Percentiles rank a stretch among this genome's conserved stretches.
Evolutionary conservation across 2,329 filamentous ascomycete genomes (phyloP).

Genomic region (Arthrobotrys megalospora): DNA sequence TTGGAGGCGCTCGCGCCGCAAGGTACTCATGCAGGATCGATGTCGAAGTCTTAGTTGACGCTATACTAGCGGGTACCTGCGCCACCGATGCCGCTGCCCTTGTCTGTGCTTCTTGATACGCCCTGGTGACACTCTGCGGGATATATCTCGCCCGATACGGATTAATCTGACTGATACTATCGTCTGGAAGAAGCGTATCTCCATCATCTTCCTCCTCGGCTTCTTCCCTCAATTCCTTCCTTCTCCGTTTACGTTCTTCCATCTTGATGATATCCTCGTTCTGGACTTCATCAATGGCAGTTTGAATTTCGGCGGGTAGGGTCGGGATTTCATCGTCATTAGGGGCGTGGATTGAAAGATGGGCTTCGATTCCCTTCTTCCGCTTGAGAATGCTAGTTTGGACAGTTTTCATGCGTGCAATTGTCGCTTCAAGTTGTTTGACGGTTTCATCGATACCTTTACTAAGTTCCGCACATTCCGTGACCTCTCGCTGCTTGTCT

Average conservation of each 20-base stretch:
- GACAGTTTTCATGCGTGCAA: conserved; percentile 46
- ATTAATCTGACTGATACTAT: conserved; percentile 58
- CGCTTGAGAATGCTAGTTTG: conserved; percentile 51
- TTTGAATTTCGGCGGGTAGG: conserved; percentile 49
- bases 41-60: conserved; percentile 51
- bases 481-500: conserved; percentile 54
- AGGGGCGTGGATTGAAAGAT: conserved; percentile 43
- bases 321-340: conserved; percentile 47
- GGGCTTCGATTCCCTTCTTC: conserved; percentile 46
- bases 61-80: conserved; percentile 42
- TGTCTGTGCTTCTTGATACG: conserved; percentile 53
- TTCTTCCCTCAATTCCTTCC: conserved; percentile 48
- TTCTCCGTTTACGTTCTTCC: conserved; percentile 49
- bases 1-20: conserved; percentile 41
- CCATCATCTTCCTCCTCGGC: conserved; percentile 50
- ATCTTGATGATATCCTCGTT: conserved; percentile 59
- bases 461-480: conserved; percentile 50
- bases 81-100: conserved; percentile 42
- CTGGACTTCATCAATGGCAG: conserved; percentile 53
- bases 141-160: conserved; percentile 49
- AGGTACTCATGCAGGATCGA: conserved; percentile 52
- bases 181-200: conserved; percentile 51
- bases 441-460: conserved; percentile 53
- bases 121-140: conserved; percentile 48
- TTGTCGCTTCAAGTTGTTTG: conserved; percentile 46